Evolutionary conservation across 768 basidiomycete genomes (phyloP).

Genomic region (Naganishia onofrii): DNA sequence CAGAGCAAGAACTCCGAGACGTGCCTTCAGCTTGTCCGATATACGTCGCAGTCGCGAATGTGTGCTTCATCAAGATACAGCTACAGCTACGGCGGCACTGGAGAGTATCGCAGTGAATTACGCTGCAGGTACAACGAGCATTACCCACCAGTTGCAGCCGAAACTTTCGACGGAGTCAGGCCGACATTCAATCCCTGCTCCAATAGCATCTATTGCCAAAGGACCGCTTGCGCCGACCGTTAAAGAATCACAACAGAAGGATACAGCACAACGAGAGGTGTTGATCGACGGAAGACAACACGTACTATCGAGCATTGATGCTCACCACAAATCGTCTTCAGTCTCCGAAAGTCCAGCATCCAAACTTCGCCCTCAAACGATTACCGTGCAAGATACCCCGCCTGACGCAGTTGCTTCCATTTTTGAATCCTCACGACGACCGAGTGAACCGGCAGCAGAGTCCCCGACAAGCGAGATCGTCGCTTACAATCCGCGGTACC

Average conservation of each 20-base stretch:
- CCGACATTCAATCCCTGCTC: background rate
- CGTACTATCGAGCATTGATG: too few species aligned
- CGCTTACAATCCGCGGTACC: slow-evolving; percentile 13
- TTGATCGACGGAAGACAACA: too few species aligned
- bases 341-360: background rate
- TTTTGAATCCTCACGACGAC: background rate
- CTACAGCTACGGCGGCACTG: background rate
- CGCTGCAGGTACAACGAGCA: background rate
- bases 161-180: background rate
- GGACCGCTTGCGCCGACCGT: background rate
- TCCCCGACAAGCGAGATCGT: background rate
- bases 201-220: background rate
- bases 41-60: background rate
- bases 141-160: background rate
- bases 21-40: slow-evolving; percentile 7
- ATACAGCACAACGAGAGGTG: background rate
- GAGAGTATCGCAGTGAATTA: background rate
- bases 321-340: background rate
- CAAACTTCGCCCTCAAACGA: slow-evolving; percentile 7
- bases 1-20: background rate
- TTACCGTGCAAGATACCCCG: background rate
- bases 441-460: too few species aligned
- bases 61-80: background rate
- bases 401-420: background rate
- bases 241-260: background rate